Percentiles rank a stretch among this genome's conserved stretches.
These are phyloP conservation scores for Gracilaria domingensis DNA, from an alignment of 23 red algal species.

Conservation along the genomic window DNA sequence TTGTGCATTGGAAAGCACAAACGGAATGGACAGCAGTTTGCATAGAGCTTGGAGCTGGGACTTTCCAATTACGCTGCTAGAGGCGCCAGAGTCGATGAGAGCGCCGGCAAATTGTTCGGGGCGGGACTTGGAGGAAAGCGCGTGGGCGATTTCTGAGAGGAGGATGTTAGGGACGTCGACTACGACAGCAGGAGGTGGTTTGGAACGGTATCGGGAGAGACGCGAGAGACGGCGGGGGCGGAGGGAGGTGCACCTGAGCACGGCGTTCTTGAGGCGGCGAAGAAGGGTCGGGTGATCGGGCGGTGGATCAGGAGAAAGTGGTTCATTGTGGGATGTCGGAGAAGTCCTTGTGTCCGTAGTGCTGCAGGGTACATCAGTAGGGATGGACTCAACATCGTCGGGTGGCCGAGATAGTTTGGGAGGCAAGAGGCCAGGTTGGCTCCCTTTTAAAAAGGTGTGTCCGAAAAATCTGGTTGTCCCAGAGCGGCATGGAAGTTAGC, in stretches of 20 bases:
- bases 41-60: slow-evolving; percentile 11
- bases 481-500: slow-evolving; percentile 14
- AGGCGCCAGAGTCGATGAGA: slow-evolving; percentile 19
- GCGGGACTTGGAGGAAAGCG: not conserved
- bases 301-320: not conserved
- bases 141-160: not conserved
- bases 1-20: not conserved
- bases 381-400: too few species aligned
- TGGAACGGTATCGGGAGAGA: not conserved
- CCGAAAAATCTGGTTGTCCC: not conserved
- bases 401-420: slow-evolving; percentile 16
- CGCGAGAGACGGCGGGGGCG: not conserved
- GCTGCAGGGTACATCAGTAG: not conserved
- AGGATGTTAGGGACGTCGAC: not conserved
- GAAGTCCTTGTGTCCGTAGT: not conserved
- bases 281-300: slow-evolving; percentile 23
- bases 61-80: not conserved
- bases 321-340: not conserved
- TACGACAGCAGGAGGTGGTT: not conserved
- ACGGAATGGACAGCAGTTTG: not conserved
- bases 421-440: slow-evolving; percentile 8
- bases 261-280: slow-evolving; percentile 18
- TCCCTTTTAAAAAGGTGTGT: slow-evolving; percentile 23
- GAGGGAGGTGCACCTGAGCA: not conserved
- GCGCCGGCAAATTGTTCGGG: slow-evolving; percentile 7